Evolutionary conservation across 768 basidiomycete species (phyloP).

Genomic region (Lentinula lateritia): DNA sequence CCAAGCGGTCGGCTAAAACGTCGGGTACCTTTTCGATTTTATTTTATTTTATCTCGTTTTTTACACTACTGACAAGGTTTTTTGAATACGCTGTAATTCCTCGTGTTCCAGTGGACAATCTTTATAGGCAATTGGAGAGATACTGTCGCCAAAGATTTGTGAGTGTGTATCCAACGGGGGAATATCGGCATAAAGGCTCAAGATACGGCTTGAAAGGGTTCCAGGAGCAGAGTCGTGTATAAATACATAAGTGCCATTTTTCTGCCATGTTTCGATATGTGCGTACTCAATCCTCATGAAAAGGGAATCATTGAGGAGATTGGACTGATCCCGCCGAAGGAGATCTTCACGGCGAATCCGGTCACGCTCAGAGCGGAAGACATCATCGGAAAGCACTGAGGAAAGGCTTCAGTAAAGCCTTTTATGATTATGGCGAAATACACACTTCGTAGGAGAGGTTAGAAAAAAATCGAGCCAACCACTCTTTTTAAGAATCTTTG

Average conservation of each 20-base stretch:
- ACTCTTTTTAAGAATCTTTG: no score
- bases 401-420: no score
- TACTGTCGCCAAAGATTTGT: conserved; percentile 8
- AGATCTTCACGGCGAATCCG: neutral
- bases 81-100: no score
- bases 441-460: no score
- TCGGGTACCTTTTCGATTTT: no score
- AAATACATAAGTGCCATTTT: conserved; percentile 1
- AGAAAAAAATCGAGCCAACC: no score
- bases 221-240: conserved; percentile 7
- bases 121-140: neutral
- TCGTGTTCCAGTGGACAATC: neutral
- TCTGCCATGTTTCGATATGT: neutral
- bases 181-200: conserved; percentile 7
- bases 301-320: neutral
- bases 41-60: no score
- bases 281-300: neutral
- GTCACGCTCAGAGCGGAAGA: neutral
- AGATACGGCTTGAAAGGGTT: conserved; percentile 9
- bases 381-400: neutral
- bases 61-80: no score
- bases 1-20: no score
- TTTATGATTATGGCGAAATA: no score
- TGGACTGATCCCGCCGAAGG: neutral
- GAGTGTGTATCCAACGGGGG: conserved; percentile 3